Percentiles rank a stretch among this genome's conserved stretches.
Evolutionary conservation across 768 basidiomycete species (phyloP).

Genomic region (Suillus weaverae): DNA sequence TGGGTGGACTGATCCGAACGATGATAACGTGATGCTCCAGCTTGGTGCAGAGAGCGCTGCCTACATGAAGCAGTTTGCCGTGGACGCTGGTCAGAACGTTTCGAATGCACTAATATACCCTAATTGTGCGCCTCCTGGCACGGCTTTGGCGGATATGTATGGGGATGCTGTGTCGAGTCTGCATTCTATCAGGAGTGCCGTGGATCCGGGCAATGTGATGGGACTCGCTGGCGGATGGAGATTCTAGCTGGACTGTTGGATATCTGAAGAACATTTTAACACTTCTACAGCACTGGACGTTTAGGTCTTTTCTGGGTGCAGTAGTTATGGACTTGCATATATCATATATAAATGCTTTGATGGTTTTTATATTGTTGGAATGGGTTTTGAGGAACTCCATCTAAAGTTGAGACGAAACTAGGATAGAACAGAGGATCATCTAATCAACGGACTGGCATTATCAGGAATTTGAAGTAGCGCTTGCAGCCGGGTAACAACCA

Average conservation of each 20-base stretch:
- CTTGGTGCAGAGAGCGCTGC: constrained; percentile 42
- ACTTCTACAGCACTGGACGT: too few species aligned
- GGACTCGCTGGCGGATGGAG: constrained; percentile 67
- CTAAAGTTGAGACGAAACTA: too few species aligned
- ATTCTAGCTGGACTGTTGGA: constrained; percentile 22
- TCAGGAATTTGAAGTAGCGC: too few species aligned
- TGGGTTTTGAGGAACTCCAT: too few species aligned
- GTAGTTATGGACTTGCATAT: too few species aligned
- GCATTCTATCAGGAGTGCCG: constrained; percentile 38
- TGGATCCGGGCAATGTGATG: constrained; percentile 67
- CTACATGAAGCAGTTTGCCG: constrained; percentile 33
- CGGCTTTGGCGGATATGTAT: constrained; percentile 52
- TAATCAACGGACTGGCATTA: too few species aligned
- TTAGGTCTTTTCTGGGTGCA: too few species aligned
- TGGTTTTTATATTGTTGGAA: too few species aligned
- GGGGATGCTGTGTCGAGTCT: constrained; percentile 47
- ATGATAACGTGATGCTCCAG: constrained; percentile 42
- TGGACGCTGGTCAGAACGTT: constrained; percentile 45
- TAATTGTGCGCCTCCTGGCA: constrained; percentile 60
- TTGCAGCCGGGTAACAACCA: too few species aligned
- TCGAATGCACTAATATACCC: constrained; percentile 47
- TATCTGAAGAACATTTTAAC: too few species aligned
- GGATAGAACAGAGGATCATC: too few species aligned
- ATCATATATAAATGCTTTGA: too few species aligned
- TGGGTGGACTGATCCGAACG: constrained; percentile 39